Evolutionary conservation across 2,329 filamentous ascomycete genomes (phyloP).

Genomic region (Beauveria rudraprayagi): DNA sequence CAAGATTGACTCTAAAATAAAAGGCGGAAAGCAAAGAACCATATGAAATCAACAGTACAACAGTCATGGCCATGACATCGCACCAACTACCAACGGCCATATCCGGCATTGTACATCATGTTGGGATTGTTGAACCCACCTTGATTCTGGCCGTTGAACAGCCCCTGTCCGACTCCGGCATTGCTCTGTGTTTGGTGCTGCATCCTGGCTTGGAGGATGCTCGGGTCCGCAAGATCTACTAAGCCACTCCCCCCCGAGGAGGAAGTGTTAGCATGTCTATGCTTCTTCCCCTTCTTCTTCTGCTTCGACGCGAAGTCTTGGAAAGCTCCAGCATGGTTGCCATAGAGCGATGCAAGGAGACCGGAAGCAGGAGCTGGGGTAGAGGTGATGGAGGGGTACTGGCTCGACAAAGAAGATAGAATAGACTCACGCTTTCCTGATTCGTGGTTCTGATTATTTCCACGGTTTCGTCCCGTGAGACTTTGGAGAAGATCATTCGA

Average conservation of each 20-base stretch:
- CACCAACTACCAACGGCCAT: conserved; percentile 55
- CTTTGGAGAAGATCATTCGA: conserved; percentile 64
- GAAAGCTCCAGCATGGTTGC: conserved; percentile 74
- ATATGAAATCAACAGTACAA: conserved; percentile 15
- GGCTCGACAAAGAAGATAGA: conserved; percentile 85
- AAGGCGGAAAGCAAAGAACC: conserved; percentile 15
- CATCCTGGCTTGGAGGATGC: conserved; percentile 96
- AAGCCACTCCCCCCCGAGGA: conserved; percentile 98
- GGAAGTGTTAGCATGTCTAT: conserved; percentile 99
- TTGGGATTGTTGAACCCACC: conserved; percentile 83
- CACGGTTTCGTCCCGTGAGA: conserved; percentile 64
- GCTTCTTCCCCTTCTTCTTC: conserved; percentile 99
- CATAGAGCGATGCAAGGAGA: conserved; percentile 87
- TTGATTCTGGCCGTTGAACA: conserved; percentile 83
- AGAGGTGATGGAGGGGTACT: conserved; percentile 76
- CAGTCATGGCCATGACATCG: conserved; percentile 14
- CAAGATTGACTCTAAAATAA: conserved; percentile 16
- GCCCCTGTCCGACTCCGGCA: conserved; percentile 77
- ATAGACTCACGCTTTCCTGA: conserved; percentile 97
- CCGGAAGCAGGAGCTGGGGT: conserved; percentile 82
- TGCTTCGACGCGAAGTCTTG: conserved; percentile 93
- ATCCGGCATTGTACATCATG: conserved; percentile 73
- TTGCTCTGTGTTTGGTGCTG: conserved; percentile 79
- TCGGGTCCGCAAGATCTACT: conserved; percentile 99
- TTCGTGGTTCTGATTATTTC: conserved; percentile 67